phyloP scores from a whole-genome alignment of 345 rosid species.

The Alliaria petiolata region DNA sequence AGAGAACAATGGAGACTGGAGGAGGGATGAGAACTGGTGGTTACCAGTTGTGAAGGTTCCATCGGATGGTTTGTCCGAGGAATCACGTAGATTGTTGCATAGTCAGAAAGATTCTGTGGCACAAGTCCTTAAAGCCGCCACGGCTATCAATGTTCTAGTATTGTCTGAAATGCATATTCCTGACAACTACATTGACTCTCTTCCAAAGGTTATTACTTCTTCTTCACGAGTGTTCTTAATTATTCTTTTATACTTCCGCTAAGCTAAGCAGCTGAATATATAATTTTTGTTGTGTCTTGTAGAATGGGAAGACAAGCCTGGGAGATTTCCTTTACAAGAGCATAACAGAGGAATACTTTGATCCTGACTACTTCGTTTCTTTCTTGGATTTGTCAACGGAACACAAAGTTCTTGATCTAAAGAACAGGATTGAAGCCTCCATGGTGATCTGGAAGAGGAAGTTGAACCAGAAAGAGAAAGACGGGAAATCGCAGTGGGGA shows the following conservation, averaged over 20 bases:
- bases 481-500: slow-evolving; percentile 81
- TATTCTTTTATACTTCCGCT: background rate
- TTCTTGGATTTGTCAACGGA: slow-evolving; percentile 75
- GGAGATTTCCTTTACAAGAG: slow-evolving; percentile 78
- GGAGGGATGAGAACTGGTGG: slow-evolving; percentile 84
- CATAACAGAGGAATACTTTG: slow-evolving; percentile 79
- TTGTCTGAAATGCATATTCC: slow-evolving; percentile 83
- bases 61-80: slow-evolving; percentile 56
- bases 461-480: slow-evolving; percentile 71
- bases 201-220: slow-evolving; percentile 61
- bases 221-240: background rate
- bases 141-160: slow-evolving; percentile 81
- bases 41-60: slow-evolving; percentile 77
- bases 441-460: slow-evolving; percentile 91
- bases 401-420: slow-evolving; percentile 76
- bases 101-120: slow-evolving; percentile 77
- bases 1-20: slow-evolving; percentile 40
- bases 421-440: slow-evolving; percentile 92
- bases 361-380: slow-evolving; percentile 71
- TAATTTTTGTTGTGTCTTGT: background rate
- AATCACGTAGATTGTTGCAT: slow-evolving; percentile 54
- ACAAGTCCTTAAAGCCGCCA: slow-evolving; percentile 88
- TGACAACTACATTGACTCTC: slow-evolving; percentile 79
- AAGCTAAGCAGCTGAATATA: background rate
- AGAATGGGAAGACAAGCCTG: slow-evolving; percentile 89